Evolutionary conservation across 1,284 basidiomycete species (phyloP), one percentile per base, ranked within the genome.

Genomic region (Phellopilus nigrolimitatus): DNA sequence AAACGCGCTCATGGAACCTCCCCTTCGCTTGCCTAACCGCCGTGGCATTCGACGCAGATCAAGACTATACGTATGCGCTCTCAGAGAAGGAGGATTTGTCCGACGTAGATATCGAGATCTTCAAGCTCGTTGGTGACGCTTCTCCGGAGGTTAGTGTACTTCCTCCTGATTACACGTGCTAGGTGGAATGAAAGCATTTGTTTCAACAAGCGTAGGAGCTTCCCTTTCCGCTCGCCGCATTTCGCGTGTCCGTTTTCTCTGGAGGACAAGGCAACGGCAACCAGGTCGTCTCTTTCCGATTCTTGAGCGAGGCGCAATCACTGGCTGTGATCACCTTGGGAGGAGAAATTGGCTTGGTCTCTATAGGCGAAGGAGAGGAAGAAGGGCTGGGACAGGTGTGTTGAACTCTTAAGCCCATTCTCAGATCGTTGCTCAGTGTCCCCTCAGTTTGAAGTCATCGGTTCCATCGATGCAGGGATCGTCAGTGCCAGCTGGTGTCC

Each of bases 11-110:
- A 13, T 46, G 41, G 42, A 27, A 40, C 3, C 15, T 50, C 58
- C 64, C 52, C 31, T 64, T 65, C 55, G 56, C 61, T 2, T 66
- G 67, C 48, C 62, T 85, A 39, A 68, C 73, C 8, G 68, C 75
- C 1, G 69, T 74, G n/a, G 70, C 80, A 1, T 65, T 87, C 56
- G 87, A 92, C 68, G 71, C 84, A 22, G 88, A 91, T 65, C 76
- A 79, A 58, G 74, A 80, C 58, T 68, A 69, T 0, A 64, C 82
- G 24, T 89, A 84, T 65, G 71, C 74, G 45, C 74, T 79, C 5
- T 78, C 81, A 1, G 85, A 88, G 60, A 62, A 63, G 36, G 59
- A 64, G 42, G 72, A 70, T 50, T 59, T 61, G 39, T 78, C 73
- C 3, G 74, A 76, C 19, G 72, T 83, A n/a, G 74, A 79, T 31